Conservation (phyloP, 176 grass and related monocot species). For the Tillandsia fasciculata region DNA sequence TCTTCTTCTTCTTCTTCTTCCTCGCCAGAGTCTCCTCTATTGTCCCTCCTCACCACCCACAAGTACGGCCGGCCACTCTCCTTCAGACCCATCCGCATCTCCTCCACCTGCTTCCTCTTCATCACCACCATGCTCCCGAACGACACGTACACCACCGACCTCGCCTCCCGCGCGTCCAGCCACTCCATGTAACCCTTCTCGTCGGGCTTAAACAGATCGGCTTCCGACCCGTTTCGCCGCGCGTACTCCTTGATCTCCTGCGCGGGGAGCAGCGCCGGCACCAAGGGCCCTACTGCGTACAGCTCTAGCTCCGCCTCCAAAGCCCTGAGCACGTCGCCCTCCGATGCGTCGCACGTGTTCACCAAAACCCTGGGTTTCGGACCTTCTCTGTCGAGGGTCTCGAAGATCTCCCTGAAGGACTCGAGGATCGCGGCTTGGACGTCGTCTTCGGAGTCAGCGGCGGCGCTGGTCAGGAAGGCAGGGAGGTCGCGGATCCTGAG, state of each 20-base stretch:
- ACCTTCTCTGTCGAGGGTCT: conserved; percentile 9
- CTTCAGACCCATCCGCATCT: conserved; percentile 36
- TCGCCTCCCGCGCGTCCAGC: conserved; percentile 30
- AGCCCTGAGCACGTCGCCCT: conserved; percentile 28
- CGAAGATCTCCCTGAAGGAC: conserved; percentile 25
- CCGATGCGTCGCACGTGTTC: conserved; percentile 62
- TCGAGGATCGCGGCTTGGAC: conserved; percentile 15
- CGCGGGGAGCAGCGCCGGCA: conserved; percentile 41
- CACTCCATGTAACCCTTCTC: conserved; percentile 44
- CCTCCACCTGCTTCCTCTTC: conserved; percentile 41
- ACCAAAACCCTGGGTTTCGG: conserved; percentile 32
- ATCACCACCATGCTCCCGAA: conserved; percentile 58
- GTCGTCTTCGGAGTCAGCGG: conserved; percentile 5
- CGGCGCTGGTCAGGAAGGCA: conserved; percentile 25
- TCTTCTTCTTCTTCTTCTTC: neutral
- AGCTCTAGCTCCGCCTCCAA: conserved; percentile 24
- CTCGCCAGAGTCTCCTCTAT: conserved; percentile 14
- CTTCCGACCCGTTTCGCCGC: conserved; percentile 3
- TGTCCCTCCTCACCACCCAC: conserved; percentile 66
- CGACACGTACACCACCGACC: conserved; percentile 63
- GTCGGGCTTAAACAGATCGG: conserved; percentile 44
- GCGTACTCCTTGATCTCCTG: neutral
- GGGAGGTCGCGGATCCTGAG: conserved; percentile 48
- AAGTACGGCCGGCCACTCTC: conserved; percentile 39
- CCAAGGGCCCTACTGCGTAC: conserved; percentile 44